These are phyloP conservation scores for Neopestalotiopsis rosae DNA, from an alignment of 2,329 filamentous ascomycete species.

Conservation along the genomic window DNA sequence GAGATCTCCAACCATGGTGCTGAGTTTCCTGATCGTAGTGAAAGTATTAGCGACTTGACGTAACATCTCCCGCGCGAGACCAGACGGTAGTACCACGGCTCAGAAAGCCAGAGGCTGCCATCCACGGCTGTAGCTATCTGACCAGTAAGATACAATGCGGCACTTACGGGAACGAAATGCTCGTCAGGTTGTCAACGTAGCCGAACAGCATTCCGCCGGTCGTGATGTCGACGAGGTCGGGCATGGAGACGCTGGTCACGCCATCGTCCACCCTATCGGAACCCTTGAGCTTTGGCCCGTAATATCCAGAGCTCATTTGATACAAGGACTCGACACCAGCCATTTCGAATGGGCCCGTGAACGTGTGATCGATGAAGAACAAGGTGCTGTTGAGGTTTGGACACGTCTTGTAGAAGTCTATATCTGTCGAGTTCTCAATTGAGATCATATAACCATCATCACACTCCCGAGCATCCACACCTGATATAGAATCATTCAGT, in stretches of 20 bases:
- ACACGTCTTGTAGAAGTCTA: constrained; percentile 6
- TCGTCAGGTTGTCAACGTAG: constrained; percentile 1
- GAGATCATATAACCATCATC: not conserved
- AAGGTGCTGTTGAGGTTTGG: not conserved
- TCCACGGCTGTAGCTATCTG: too few species aligned
- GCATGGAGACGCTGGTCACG: not conserved
- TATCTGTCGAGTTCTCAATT: not conserved
- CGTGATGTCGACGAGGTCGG: not conserved
- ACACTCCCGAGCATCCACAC: not conserved
- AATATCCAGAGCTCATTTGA: not conserved
- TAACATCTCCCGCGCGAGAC: not conserved
- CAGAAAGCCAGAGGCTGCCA: too few species aligned
- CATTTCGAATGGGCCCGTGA: not conserved
- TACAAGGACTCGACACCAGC: not conserved
- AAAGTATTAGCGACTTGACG: not conserved
- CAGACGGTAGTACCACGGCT: too few species aligned
- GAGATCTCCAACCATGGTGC: not conserved
- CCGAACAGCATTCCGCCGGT: not conserved
- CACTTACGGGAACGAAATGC: not conserved
- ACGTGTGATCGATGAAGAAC: not conserved
- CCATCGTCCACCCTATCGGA: not conserved
- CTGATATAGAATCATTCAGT: not conserved
- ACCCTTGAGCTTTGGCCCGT: not conserved
- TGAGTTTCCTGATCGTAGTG: not conserved
- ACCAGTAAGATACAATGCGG: not conserved